phyloP scores from a whole-genome alignment of 306 rosid genomes.

The Dryas drummondii region DNA sequence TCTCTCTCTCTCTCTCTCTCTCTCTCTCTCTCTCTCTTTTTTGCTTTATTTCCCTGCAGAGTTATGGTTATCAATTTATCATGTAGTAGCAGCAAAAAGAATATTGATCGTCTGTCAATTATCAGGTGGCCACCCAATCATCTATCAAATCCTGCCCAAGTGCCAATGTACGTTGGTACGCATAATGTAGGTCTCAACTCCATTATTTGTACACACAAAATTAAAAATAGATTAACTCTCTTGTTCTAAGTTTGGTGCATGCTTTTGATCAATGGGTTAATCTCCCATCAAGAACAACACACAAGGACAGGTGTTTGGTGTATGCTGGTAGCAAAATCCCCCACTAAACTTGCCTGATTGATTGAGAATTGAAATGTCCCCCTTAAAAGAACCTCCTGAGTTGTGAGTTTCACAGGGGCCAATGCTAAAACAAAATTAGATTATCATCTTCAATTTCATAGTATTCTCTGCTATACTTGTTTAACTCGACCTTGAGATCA shows the following conservation, averaged over 20 bases:
- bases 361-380: neutral
- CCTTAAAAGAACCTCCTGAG: conserved; percentile 17
- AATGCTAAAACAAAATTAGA: conserved; percentile 3
- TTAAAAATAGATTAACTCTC: neutral
- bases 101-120: conserved; percentile 31
- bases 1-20: neutral
- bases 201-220: neutral
- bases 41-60: neutral
- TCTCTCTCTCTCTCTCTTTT: neutral
- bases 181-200: neutral
- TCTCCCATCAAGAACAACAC: conserved; percentile 2
- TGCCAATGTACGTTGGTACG: neutral
- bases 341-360: conserved; percentile 17
- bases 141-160: neutral
- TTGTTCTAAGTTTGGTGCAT: conserved; percentile 8
- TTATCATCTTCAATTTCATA: too few species aligned
- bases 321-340: conserved; percentile 11
- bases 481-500: neutral
- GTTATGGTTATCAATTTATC: conserved; percentile 15
- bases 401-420: conserved; percentile 9
- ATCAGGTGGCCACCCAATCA: conserved; percentile 3
- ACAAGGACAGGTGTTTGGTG: conserved; percentile 29
- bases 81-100: conserved; percentile 20
- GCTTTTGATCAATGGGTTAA: neutral
- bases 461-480: too few species aligned